Evolutionary conservation across 2,329 filamentous ascomycete genomes (phyloP).

Genomic region (Pezicula rhizophila): DNA sequence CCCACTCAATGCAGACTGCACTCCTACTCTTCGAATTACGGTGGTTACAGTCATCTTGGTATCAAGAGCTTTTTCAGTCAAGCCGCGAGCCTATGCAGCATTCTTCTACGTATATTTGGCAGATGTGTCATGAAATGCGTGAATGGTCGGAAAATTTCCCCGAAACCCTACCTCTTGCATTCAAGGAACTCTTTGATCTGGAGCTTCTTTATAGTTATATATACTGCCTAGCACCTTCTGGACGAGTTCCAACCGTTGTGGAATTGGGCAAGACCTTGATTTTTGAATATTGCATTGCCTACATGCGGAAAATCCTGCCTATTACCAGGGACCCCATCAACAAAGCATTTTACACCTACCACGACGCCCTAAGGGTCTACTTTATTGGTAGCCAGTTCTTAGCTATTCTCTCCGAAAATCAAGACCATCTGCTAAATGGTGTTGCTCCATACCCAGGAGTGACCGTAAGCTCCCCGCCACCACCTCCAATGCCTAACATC

Average conservation of each 20-base stretch:
- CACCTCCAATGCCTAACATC: constrained; percentile 41
- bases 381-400: constrained; percentile 63
- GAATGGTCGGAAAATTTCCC: constrained; percentile 79
- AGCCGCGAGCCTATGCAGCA: constrained; percentile 63
- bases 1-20: constrained; percentile 59
- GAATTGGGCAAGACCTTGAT: constrained; percentile 75
- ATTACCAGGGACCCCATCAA: constrained; percentile 55
- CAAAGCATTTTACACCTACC: constrained; percentile 71
- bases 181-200: constrained; percentile 75
- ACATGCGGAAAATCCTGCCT: constrained; percentile 67
- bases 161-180: constrained; percentile 53
- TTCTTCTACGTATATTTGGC: constrained; percentile 67
- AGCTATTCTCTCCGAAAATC: constrained; percentile 52
- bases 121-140: constrained; percentile 68
- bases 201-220: constrained; percentile 89
- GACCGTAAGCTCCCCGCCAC: constrained; percentile 38
- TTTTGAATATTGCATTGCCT: constrained; percentile 82
- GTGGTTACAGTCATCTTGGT: constrained; percentile 82
- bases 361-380: constrained; percentile 80
- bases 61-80: constrained; percentile 80
- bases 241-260: constrained; percentile 64
- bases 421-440: constrained; percentile 47
- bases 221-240: constrained; percentile 78
- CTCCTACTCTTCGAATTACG: constrained; percentile 76
- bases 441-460: constrained; percentile 17